Conservation (phyloP, 768 basidiomycete species). For the Lactarius quietus region DNA sequence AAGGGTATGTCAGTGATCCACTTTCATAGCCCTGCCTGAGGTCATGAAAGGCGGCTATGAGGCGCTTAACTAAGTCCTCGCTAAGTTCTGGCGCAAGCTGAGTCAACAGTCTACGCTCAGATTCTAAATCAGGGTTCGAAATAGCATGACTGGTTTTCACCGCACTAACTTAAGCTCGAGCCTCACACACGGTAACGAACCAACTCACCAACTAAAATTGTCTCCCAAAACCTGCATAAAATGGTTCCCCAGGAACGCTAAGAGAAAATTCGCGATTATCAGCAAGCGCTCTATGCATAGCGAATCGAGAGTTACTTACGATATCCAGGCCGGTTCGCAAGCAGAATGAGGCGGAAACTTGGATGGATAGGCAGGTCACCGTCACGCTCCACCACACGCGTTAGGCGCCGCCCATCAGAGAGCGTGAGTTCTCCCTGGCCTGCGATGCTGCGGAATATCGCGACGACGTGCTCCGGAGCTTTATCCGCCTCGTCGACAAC, state of each 20-base stretch:
- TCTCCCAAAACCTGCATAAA: constrained; percentile 70
- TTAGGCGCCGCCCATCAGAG: constrained; percentile 58
- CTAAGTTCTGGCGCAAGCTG: constrained; percentile 61
- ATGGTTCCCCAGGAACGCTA: constrained; percentile 71
- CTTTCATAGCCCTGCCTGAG: constrained; percentile 54
- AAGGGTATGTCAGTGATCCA: constrained; percentile 60
- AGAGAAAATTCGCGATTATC: background rate
- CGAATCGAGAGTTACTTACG: constrained; percentile 39
- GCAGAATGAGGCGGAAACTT: constrained; percentile 57
- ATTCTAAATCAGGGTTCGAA: constrained; percentile 62
- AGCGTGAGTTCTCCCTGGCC: constrained; percentile 62
- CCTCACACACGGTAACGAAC: background rate
- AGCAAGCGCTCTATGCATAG: background rate
- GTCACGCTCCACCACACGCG: constrained; percentile 43
- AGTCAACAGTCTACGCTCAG: constrained; percentile 55
- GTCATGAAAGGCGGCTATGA: constrained; percentile 65
- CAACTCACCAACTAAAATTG: constrained; percentile 48
- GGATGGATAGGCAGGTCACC: constrained; percentile 59
- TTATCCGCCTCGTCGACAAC: constrained; percentile 73
- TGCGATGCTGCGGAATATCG: constrained; percentile 65
- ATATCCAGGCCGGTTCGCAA: constrained; percentile 68
- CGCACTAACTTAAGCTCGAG: background rate
- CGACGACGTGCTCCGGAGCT: constrained; percentile 69
- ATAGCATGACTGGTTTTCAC: constrained; percentile 46
- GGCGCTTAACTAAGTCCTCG: constrained; percentile 49